Base-by-base conservation (phyloP, 2,329 filamentous ascomycete genomes). In the Epichloe baconii region DNA sequence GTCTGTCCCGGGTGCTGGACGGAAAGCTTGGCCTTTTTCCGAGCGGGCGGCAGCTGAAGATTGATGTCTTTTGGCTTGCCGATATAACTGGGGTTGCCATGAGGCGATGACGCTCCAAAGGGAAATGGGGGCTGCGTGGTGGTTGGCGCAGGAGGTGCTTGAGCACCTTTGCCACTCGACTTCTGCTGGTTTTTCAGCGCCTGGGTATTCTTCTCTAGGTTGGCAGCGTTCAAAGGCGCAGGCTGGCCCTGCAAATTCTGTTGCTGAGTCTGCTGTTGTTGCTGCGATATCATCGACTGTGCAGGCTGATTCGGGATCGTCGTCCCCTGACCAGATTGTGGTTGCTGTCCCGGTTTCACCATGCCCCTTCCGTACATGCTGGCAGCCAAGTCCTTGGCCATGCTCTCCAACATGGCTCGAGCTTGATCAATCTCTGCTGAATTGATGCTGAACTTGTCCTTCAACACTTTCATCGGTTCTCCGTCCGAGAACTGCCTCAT, bases 1-100 rank as follows among this genome's bases (percentile, higher is more conserved):
- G 70, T 63, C 44, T 71, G 66, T 37, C 63, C 66, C 35, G 70
- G 68, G 37, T 62, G 68, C 44, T 64, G 58, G 15, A 59, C 64
- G 6, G 65, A 68, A 1, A 71, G 71, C 68, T 77, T 82, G 52
- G 61, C 59, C 67, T 76, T 80, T 66, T 77, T 80, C 64, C 82
- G 82, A 14, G 72, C 66, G 4, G 74, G 68, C 5, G 80, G 80
- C 21, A 82, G 66, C 48, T 77, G 72, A 38, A 83, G 66, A 49
- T 77, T 75, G 37, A 78, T 77, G 35, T 82, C 64, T 48, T 73
- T 68, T 2, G 73, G 68, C 61, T 71, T 75, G 61, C 66, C 69
- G 44, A 75, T 72, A 55, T 80, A 81, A 6, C 68, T 71, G 2
- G 80, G 80, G 52, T 77, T 75, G 12, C 79, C 80, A 55, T 80